phyloP scores from a whole-genome alignment of 352 stramenopile species.

The Phytophthora cactorum region DNA sequence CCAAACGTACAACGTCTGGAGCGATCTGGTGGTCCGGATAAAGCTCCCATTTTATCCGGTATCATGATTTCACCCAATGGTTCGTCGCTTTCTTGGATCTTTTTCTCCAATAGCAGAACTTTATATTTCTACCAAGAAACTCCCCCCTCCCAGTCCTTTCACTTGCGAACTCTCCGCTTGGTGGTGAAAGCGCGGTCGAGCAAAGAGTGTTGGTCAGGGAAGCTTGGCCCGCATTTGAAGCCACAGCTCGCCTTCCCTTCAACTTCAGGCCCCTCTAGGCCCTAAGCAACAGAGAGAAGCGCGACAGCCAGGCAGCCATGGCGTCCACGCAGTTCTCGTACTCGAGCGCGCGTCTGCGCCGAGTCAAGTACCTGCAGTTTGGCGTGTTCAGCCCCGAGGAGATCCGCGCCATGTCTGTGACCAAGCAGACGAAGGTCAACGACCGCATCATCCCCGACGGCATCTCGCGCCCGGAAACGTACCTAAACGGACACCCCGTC shows the following conservation, averaged over 20 bases:
- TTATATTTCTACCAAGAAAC: conserved; percentile 21
- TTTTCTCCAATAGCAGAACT: conserved; percentile 39
- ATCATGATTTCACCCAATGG: conserved; percentile 14
- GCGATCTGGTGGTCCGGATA: conserved; percentile 13
- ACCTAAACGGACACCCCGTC: conserved; percentile 94
- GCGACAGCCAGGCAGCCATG: conserved; percentile 38
- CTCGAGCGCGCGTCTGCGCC: conserved; percentile 93
- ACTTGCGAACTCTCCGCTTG: conserved; percentile 80
- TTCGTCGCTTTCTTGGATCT: neutral
- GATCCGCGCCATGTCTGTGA: conserved; percentile 97
- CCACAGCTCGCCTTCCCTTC: neutral
- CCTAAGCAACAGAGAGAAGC: conserved; percentile 5
- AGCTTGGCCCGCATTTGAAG: conserved; percentile 10
- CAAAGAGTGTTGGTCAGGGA: conserved; percentile 36
- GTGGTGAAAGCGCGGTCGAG: conserved; percentile 42
- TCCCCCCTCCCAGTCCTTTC: conserved; percentile 33
- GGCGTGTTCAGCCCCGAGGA: conserved; percentile 98
- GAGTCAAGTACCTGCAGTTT: conserved; percentile 99
- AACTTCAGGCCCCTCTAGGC: neutral
- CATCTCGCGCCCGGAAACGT: conserved; percentile 92
- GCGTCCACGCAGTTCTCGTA: conserved; percentile 95
- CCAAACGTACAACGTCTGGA: too few species aligned
- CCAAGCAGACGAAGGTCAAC: conserved; percentile 97
- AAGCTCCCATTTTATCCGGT: conserved; percentile 3
- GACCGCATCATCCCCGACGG: conserved; percentile 95